These are phyloP conservation scores for Pestalotiopsis sp. DNA, from an alignment of 2,329 filamentous ascomycete genomes.

Conservation along the genomic window DNA sequence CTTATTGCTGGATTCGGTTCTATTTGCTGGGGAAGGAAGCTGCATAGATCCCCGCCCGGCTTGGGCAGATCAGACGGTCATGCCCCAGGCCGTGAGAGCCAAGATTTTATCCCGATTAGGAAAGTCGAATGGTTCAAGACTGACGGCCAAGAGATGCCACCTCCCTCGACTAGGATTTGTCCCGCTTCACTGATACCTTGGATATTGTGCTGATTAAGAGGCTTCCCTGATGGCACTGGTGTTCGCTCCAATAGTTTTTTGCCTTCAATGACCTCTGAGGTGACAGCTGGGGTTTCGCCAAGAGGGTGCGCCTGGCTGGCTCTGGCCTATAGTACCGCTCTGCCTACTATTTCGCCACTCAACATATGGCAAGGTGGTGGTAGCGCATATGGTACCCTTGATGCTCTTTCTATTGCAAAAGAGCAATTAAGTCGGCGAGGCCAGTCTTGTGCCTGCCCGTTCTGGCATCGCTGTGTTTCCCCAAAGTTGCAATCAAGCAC, in stretches of 20 bases:
- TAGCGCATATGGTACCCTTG: neutral
- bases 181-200: constrained; percentile 3
- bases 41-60: neutral
- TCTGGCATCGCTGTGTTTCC: neutral
- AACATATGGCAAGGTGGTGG: neutral
- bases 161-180: constrained; percentile 9
- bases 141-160: constrained; percentile 1
- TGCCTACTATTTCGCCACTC: neutral
- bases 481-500: constrained; percentile 2
- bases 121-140: neutral
- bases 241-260: neutral
- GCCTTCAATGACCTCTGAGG: neutral
- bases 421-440: neutral
- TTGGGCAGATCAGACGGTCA: constrained; percentile 7
- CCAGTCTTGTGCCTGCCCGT: constrained; percentile 6
- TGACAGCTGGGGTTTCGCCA: no score
- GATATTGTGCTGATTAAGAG: neutral
- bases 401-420: neutral
- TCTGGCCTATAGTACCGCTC: no score
- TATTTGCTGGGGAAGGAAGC: constrained; percentile 1
- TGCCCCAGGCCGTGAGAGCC: neutral
- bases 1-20: constrained; percentile 6
- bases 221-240: neutral
- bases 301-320: no score
- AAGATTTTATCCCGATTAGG: constrained; percentile 5